These are phyloP conservation scores for Aurantiochytrium sp. DNA, from an alignment of 108 stramenopile species.

Conservation along the genomic window DNA sequence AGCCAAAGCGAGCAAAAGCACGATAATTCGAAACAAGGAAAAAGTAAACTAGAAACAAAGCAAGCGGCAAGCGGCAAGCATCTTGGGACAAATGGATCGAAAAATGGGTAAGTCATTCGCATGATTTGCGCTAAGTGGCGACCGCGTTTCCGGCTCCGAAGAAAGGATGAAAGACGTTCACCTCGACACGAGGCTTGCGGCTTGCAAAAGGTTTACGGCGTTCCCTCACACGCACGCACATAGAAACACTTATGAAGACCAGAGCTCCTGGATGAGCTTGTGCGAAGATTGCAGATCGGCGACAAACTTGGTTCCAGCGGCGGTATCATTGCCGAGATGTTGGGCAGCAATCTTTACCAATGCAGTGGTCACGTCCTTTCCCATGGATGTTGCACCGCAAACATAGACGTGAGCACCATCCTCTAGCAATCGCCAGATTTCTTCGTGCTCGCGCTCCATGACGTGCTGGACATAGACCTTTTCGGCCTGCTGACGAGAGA, in stretches of 20 bases:
- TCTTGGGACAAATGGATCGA: no score
- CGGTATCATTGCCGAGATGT: not conserved
- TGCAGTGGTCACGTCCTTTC: slow-evolving; percentile 71
- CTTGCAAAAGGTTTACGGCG: no score
- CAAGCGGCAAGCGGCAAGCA: not conserved
- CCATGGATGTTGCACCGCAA: slow-evolving; percentile 85
- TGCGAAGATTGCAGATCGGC: not conserved
- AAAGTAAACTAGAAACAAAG: not conserved
- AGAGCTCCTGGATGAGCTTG: not conserved
- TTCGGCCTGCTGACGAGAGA: slow-evolving; percentile 66
- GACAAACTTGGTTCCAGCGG: not conserved
- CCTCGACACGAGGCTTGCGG: no score
- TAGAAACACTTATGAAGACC: not conserved
- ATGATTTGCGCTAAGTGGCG: no score
- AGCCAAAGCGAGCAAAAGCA: no score
- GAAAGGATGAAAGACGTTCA: not conserved
- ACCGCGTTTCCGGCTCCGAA: not conserved
- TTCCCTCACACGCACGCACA: no score
- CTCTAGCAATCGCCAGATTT: slow-evolving; percentile 63
- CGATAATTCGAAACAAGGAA: not conserved
- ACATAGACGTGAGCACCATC: slow-evolving; percentile 62
- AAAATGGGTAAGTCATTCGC: no score
- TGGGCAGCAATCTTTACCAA: slow-evolving; percentile 33
- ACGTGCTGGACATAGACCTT: slow-evolving; percentile 96
- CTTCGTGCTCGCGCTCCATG: slow-evolving; percentile 45